Percentiles rank a stretch among this genome's conserved stretches.
These are phyloP conservation scores for Striga hermonthica DNA, from an alignment of 305 asterid species.

Conservation along the genomic window DNA sequence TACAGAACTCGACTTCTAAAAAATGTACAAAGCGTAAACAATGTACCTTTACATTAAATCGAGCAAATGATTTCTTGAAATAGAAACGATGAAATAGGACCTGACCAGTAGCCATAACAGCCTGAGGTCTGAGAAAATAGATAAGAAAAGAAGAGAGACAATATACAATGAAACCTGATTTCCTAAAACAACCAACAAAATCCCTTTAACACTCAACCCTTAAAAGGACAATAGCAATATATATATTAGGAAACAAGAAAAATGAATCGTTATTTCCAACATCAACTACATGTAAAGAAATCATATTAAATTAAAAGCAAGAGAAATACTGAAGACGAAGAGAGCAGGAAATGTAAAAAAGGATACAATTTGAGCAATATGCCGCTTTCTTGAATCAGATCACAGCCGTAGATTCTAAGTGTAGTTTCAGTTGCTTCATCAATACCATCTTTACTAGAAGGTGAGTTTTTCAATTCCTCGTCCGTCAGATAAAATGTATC, in stretches of 20 bases:
- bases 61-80: conserved; percentile 85
- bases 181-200: conserved; percentile 1
- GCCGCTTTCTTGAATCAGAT: conserved; percentile 88
- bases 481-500: conserved; percentile 86
- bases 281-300: background rate
- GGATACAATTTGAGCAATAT: conserved; percentile 83
- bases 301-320: background rate
- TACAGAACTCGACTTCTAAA: background rate
- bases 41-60: conserved; percentile 78
- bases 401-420: conserved; percentile 83
- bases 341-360: conserved; percentile 25
- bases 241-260: background rate
- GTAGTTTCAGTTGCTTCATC: conserved; percentile 73
- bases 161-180: conserved; percentile 14
- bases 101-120: conserved; percentile 95
- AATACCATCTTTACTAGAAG: conserved; percentile 78
- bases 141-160: conserved; percentile 37
- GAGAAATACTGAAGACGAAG: background rate
- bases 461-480: conserved; percentile 65
- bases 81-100: conserved; percentile 89
- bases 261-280: conserved; percentile 4
- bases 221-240: conserved; percentile 9
- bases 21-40: background rate
- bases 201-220: conserved; percentile 5
- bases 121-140: conserved; percentile 73